Evolutionary conservation across 2,329 filamentous ascomycete genomes (phyloP).

Genomic region (Setomelanomma holmii): DNA sequence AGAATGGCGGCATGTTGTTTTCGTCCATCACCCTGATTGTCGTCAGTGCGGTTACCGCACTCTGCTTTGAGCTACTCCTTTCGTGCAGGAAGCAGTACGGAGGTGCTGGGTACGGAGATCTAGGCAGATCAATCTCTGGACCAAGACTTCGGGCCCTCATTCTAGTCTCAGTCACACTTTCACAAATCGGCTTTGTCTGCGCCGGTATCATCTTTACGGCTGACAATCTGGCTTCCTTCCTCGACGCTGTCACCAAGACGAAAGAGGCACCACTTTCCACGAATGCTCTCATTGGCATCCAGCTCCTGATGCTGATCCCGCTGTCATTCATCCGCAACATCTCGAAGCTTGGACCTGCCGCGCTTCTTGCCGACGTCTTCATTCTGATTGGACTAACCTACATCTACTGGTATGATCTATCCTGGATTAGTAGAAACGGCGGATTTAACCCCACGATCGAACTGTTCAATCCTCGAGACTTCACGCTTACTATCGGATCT

Average conservation of each 20-base stretch:
- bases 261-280: constrained; percentile 59
- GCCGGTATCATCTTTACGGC: constrained; percentile 79
- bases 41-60: constrained; percentile 70
- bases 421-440: constrained; percentile 58
- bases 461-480: constrained; percentile 73
- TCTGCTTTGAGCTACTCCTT: constrained; percentile 76
- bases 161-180: constrained; percentile 73
- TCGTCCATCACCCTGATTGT: constrained; percentile 72
- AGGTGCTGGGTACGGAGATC: constrained; percentile 76
- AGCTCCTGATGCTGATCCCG: constrained; percentile 70
- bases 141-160: constrained; percentile 69
- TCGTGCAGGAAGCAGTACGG: constrained; percentile 69
- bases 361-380: constrained; percentile 73
- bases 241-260: constrained; percentile 65
- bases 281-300: constrained; percentile 68
- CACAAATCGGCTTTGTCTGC: constrained; percentile 80
- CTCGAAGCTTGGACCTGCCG: constrained; percentile 73
- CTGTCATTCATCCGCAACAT: constrained; percentile 76
- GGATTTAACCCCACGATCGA: constrained; percentile 68
- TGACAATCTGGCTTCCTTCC: constrained; percentile 74
- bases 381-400: constrained; percentile 74
- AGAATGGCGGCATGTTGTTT: constrained; percentile 78
- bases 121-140: constrained; percentile 72
- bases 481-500: constrained; percentile 74
- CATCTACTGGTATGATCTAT: constrained; percentile 75